phyloP scores from a whole-genome alignment of 495 filamentous ascomycete species.

The Penicillium macrosclerotiorum region DNA sequence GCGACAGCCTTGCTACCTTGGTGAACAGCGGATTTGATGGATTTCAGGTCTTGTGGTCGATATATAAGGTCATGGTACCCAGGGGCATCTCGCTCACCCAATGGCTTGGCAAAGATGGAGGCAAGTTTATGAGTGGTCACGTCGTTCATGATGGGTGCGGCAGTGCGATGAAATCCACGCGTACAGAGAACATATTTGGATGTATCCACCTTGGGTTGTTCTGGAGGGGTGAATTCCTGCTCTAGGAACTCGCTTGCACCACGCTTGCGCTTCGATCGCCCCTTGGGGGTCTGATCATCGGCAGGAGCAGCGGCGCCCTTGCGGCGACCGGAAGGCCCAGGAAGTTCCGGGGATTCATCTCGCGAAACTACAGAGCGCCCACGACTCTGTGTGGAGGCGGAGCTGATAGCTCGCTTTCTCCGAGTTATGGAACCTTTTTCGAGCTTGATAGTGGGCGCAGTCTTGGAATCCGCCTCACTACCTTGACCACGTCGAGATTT shows the following conservation, averaged over 20 bases:
- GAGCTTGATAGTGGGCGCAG: conserved; percentile 28
- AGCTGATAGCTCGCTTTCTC: conserved; percentile 49
- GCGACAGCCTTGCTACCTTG: conserved; percentile 73
- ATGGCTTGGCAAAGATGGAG: conserved; percentile 78
- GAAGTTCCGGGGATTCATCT: conserved; percentile 45
- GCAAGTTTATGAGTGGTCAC: conserved; percentile 83
- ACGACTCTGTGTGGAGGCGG: conserved; percentile 54
- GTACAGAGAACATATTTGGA: conserved; percentile 64
- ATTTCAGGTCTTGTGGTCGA: conserved; percentile 85
- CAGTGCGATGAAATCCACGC: conserved; percentile 75
- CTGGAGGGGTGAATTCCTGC: conserved; percentile 26
- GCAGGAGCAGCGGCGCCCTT: conserved; percentile 35
- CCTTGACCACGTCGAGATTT: conserved; percentile 19
- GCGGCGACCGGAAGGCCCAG: conserved; percentile 45
- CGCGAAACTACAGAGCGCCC: conserved; percentile 59
- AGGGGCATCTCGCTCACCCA: conserved; percentile 80
- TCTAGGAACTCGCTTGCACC: conserved; percentile 37
- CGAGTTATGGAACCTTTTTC: conserved; percentile 32
- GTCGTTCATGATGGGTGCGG: conserved; percentile 76
- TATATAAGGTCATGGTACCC: conserved; percentile 86
- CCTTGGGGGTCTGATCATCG: conserved; percentile 31
- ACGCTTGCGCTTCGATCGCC: conserved; percentile 40
- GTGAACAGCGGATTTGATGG: conserved; percentile 73
- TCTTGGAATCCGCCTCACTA: conserved; percentile 20
- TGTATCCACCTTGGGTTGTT: conserved; percentile 37